Base-by-base conservation (phyloP, 78 protist species). In the Dictyostelium citrinum region DNA sequence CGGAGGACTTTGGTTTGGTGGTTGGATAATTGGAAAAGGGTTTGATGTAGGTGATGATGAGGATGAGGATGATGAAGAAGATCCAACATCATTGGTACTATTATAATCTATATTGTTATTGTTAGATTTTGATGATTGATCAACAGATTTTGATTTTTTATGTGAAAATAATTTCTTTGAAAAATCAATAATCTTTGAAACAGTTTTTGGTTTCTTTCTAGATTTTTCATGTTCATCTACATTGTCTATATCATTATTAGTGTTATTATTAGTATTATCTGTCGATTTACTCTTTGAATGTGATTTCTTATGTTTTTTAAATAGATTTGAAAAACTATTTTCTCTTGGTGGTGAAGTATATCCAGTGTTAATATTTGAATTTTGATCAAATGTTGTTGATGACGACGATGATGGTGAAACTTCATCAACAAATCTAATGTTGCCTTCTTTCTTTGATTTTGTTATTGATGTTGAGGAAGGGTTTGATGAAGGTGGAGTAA, bases 101-200 rank as follows among this genome's bases (percentile, higher is more conserved):
- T 8, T n/a, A n/a, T 60, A n/a, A 9, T 60, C 33, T 60, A n/a
- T 1, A 22, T 9, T 24, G 24, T 3, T 60, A 22, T n/a, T 67
- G 12, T 31, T 67, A 27, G 77, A 35, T 70, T 16, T 31, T 33
- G 45, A 70, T 17, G 11, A 29, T 70, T 29, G 24, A 17, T 14
- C 43, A 24, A 68, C 76, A 33, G 77, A 70, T 70, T 70, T 70
- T 3, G 77, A 70, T 70, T 70, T 70, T 33, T 70, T 70, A 33
- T 70, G 77, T 5, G 77, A 70, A 70, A 70, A 70, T 70, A 70
- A 39, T 70, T 70, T 70, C 45, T 70, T 70, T 29, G 77, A 70
- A 17, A 70, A 70, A 20, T 70, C 77, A 33, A 33, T 70, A 12
- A 70, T 70, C 22, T 70, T 70, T 3, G 37, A 16, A 33, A 70